phyloP scores from a whole-genome alignment of 106 monocot genomes.

The Allium sativum region DNA sequence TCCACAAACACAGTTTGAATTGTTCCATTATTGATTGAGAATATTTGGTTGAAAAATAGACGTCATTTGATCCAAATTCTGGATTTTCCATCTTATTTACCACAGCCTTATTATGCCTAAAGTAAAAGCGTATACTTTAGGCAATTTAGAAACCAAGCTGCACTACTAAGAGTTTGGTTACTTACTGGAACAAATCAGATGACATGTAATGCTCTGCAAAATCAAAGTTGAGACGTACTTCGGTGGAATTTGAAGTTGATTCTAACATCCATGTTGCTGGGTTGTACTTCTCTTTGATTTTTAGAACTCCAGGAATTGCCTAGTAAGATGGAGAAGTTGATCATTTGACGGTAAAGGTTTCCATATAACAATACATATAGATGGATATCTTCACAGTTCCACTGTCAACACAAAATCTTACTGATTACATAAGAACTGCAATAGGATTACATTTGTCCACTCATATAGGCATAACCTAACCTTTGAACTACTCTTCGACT shows the following conservation, averaged over 20 bases:
- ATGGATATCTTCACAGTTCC: not conserved
- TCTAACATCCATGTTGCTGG: conserved; percentile 82
- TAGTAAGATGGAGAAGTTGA: not conserved
- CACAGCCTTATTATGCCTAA: conserved; percentile 44
- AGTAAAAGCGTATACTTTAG: not conserved
- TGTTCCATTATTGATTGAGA: conserved; percentile 32
- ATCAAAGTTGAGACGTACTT: conserved; percentile 39
- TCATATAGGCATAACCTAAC: not conserved
- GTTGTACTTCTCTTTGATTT: conserved; percentile 58
- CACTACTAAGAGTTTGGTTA: not conserved
- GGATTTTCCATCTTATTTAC: conserved; percentile 46
- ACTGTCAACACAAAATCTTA: not conserved
- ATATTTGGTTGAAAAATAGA: conserved; percentile 45
- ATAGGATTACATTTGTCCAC: too few species aligned
- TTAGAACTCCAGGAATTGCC: conserved; percentile 66
- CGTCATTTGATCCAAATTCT: conserved; percentile 30
- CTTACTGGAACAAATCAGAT: conserved; percentile 42
- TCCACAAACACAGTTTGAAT: conserved; percentile 70
- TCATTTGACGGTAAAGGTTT: not conserved
- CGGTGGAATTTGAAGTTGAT: conserved; percentile 42
- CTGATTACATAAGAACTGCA: too few species aligned
- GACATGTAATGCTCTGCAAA: conserved; percentile 47
- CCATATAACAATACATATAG: not conserved
- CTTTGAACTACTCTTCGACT: not conserved
- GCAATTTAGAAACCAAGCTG: not conserved